Conservation (phyloP, 148 eudicot species). For the Chenopodium formosanum region DNA sequence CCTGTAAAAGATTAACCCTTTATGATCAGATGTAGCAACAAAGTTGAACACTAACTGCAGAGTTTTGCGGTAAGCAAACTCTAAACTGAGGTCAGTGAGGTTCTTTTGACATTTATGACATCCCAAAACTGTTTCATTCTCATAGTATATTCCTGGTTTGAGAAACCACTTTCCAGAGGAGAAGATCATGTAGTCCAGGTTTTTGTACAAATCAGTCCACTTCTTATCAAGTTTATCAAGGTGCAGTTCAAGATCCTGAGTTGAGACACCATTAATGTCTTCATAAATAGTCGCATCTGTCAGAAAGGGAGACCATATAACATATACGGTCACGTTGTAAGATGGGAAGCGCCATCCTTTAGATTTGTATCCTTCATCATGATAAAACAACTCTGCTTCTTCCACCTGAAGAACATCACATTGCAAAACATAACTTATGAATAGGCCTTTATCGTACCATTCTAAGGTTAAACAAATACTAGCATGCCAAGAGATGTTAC, state of each 20-base stretch:
- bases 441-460: background rate
- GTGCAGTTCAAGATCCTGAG: constrained; percentile 49
- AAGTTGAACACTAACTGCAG: constrained; percentile 43
- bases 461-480: background rate
- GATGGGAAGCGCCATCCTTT: constrained; percentile 65
- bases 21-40: constrained; percentile 45
- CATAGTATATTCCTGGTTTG: constrained; percentile 49
- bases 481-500: background rate
- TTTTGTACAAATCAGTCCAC: constrained; percentile 40
- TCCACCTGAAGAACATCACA: constrained; percentile 50
- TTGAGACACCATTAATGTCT: constrained; percentile 56
- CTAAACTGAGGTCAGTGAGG: constrained; percentile 36
- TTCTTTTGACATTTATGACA: constrained; percentile 53
- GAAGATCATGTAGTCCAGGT: constrained; percentile 55
- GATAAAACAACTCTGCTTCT: constrained; percentile 51
- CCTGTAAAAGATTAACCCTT: constrained; percentile 48
- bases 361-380: constrained; percentile 47
- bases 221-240: constrained; percentile 53
- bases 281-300: constrained; percentile 56
- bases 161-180: constrained; percentile 67
- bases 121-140: constrained; percentile 41
- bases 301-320: constrained; percentile 76
- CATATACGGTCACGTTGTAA: constrained; percentile 52
- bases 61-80: constrained; percentile 52
- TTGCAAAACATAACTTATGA: background rate